Evolutionary conservation across 139 green algal genomes (phyloP).

Genomic region (Coelastrella sp.): DNA sequence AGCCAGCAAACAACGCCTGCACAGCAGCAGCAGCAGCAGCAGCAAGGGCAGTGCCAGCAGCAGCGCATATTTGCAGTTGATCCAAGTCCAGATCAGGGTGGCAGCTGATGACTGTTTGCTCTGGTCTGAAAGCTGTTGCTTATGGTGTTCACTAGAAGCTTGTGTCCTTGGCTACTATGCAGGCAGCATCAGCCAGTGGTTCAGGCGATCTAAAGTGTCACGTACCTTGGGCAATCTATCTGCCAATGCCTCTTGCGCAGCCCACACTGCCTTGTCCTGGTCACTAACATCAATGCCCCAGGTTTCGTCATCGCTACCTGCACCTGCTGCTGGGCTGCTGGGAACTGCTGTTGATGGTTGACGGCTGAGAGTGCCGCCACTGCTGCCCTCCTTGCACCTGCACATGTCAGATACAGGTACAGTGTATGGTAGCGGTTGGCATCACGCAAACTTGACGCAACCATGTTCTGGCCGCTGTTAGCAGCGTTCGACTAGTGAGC

Average conservation of each 20-base stretch:
- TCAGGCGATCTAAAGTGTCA: neutral
- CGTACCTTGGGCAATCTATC: conserved; percentile 67
- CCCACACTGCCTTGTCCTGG: conserved; percentile 49
- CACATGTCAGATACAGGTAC: neutral
- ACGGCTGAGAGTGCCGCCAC: neutral
- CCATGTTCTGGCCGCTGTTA: no score
- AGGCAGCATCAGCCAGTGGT: no score
- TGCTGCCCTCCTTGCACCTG: neutral
- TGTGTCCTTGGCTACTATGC: no score
- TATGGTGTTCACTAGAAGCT: no score
- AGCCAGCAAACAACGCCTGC: conserved; percentile 66
- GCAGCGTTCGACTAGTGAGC: no score
- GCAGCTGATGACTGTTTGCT: no score
- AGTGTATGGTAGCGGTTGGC: neutral
- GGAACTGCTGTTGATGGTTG: neutral
- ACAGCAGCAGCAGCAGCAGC: neutral
- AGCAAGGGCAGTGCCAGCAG: neutral
- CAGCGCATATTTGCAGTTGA: no score
- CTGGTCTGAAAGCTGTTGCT: no score
- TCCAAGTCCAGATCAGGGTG: no score
- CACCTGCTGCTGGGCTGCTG: conserved; percentile 1
- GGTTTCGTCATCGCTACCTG: neutral
- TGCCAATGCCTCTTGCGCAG: conserved; percentile 57
- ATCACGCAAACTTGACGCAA: neutral
- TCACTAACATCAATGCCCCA: conserved; percentile 19